Evolutionary conservation across 176 grass and related monocot species (phyloP), one percentile per base, ranked within the genome.

Genomic region (Eleusine coracana): DNA sequence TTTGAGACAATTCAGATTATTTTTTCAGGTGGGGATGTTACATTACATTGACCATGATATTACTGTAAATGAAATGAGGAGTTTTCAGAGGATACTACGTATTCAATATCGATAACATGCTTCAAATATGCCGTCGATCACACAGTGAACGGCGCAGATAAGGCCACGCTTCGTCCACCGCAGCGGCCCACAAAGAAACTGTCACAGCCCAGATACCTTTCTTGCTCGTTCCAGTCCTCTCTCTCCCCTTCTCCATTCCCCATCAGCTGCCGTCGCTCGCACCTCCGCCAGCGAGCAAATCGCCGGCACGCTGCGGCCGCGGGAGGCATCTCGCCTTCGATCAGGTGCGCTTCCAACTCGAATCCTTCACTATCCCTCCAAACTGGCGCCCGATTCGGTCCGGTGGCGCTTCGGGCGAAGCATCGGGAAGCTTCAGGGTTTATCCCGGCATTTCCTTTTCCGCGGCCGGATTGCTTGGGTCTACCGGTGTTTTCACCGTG

Each of bases 371-470:
- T 7, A 21, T 39, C 7, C 25, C 73, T 16, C 16, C 21, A 39
- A 86, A 61, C 64, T 39, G 23, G 34, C 34, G 7, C 6, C 13
- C 51, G 17, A 60, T 68, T 45, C 27, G 79, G 74, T 49, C 34
- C 55, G 36, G 76, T 86, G 71, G 38, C 10, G 65, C 83, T 67
- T 73, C 63, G 68, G 37, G 71, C 36, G 80, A 87, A 80, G 82
- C 66, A 86, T 89, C 84, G 69, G 69, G 83, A 79, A 68, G 65
- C 59, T 83, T 59, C 76, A 68, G 78, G 74, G 66, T 79, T 82
- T 77, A 68, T 90, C 50, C 14, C 11, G 31, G 42, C 75, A 61
- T 80, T 78, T 83, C 70, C 12, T 40, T 70, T 77, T 85, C 55
- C 51, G 63, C 55, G 23, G 18, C 64, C 74, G 58, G 70, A 56